Evolutionary conservation across 345 rosid species (phyloP).

Genomic region (Eucalyptus paniculata): DNA sequence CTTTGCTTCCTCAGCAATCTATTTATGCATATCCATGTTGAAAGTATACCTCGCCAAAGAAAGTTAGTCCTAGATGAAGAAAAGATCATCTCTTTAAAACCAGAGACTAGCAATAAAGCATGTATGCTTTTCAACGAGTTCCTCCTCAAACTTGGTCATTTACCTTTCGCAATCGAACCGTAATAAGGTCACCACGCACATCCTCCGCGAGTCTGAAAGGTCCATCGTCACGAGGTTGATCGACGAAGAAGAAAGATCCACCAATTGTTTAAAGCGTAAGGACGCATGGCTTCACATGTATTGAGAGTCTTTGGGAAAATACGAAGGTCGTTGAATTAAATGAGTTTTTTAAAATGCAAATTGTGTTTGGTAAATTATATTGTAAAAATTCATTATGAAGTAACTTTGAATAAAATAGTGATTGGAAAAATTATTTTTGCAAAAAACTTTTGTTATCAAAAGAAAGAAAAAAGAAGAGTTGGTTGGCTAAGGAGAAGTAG

Average conservation of each 20-base stretch:
- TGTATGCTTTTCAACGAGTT: neutral
- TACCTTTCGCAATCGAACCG: neutral
- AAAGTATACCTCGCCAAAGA: neutral
- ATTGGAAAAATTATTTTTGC: no score
- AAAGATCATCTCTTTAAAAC: neutral
- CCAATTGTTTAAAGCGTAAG: neutral
- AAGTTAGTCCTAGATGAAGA: neutral
- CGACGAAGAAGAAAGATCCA: neutral
- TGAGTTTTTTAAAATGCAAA: no score
- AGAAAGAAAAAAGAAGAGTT: no score
- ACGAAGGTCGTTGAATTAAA: fast-evolving
- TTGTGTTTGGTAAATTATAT: no score
- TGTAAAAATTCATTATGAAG: fast-evolving
- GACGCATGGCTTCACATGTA: neutral
- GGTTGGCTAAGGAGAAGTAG: fast-evolving
- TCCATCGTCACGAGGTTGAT: neutral
- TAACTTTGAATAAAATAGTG: fast-evolving
- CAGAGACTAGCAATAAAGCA: neutral
- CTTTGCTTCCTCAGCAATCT: neutral
- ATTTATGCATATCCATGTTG: neutral
- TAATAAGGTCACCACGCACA: neutral
- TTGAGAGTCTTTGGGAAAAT: no score
- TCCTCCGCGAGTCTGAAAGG: neutral
- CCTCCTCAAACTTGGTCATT: neutral
- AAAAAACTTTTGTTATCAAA: no score